phyloP scores from a whole-genome alignment of 2,329 filamentous ascomycete genomes.

The Delphinella strobiligena region DNA sequence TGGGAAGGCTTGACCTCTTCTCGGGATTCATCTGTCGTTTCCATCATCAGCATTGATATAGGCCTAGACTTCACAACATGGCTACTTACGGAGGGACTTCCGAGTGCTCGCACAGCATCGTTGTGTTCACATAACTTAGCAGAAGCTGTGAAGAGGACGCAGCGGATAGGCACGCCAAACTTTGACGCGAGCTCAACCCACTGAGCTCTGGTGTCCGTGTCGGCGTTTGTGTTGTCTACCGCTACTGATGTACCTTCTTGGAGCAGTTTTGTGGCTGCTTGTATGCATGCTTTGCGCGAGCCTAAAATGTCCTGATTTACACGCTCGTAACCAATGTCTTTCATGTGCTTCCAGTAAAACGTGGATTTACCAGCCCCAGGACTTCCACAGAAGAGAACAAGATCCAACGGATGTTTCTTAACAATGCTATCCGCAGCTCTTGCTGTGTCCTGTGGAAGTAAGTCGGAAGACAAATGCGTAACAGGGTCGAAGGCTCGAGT shows the following conservation, averaged over 20 bases:
- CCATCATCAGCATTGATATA: too few relatives aligned
- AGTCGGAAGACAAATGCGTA: slow-evolving; percentile 32
- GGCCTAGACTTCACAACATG: too few relatives aligned
- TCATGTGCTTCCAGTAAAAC: slow-evolving; percentile 68
- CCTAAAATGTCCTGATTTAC: slow-evolving; percentile 88
- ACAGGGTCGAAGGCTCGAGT: slow-evolving; percentile 59
- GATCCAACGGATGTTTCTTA: slow-evolving; percentile 55
- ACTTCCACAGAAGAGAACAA: slow-evolving; percentile 78
- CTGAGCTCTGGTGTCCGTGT: slow-evolving; percentile 60
- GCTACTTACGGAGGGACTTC: background rate
- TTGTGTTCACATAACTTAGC: slow-evolving; percentile 70
- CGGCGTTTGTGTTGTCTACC: slow-evolving; percentile 96
- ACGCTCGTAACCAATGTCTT: slow-evolving; percentile 68
- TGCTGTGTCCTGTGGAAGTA: slow-evolving; percentile 1
- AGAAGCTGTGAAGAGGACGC: slow-evolving; percentile 70
- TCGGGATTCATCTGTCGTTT: slow-evolving; percentile 66
- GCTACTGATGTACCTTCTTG: slow-evolving; percentile 56
- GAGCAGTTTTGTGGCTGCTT: slow-evolving; percentile 56
- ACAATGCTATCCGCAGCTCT: slow-evolving; percentile 29
- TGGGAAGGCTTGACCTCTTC: slow-evolving; percentile 58
- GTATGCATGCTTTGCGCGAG: slow-evolving; percentile 46
- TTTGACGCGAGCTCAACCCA: slow-evolving; percentile 69
- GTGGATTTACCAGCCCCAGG: slow-evolving; percentile 88
- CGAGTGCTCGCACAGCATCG: slow-evolving; percentile 63
- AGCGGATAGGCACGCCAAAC: slow-evolving; percentile 63